Base-by-base conservation (phyloP, 805 yeast genomes). In the Starmerella riodocensis region DNA sequence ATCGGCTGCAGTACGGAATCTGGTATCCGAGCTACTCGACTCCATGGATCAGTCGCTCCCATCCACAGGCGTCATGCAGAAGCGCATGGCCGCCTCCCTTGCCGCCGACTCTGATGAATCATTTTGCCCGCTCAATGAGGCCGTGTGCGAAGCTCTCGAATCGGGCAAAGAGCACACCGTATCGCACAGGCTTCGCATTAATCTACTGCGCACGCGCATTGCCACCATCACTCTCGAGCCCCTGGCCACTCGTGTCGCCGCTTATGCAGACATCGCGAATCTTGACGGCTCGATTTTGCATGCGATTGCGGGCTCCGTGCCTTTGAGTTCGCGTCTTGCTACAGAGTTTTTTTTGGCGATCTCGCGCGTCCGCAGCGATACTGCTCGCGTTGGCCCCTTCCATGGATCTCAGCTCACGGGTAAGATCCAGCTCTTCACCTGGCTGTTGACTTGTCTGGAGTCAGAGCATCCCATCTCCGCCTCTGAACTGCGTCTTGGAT, bases 11-110 rank as follows among this genome's bases (percentile, higher is more conserved):
- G 32, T 23, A 24, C 31, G 39, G 12, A 36, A 39, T 12, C n/a
- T 39, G 16, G 20, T 39, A 2, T 29, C 34, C 11, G 39, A 34
- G 32, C 19, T 34, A 5, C 22, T 39, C 4, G 38, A 34, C 14
- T 34, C 32, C 13, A 34, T 31, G 21, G 43, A 39, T 17, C 22
- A 39, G 16, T 9, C 35, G n/a, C 5, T 20, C 4, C 32, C 24
- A 4, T 30, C 38, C 12, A 34, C 21, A 5, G 11, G 12, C 7
- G 7, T 3, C 11, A 26, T 39, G 30, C 36, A 35, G 20, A 21
- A n/a, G 12, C 6, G 22, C 9, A 26, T 39, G 35, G 19, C 32
- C 14, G 26, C 13, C 8, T 21, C n/a, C n/a, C 4, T 39, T 2
- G 27, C 30, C n/a, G n/a, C 24, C 3, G 32, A 36, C 24, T 5